Base-by-base conservation (phyloP, 164 flowering plant species). In the Dillenia suffruticosa region DNA sequence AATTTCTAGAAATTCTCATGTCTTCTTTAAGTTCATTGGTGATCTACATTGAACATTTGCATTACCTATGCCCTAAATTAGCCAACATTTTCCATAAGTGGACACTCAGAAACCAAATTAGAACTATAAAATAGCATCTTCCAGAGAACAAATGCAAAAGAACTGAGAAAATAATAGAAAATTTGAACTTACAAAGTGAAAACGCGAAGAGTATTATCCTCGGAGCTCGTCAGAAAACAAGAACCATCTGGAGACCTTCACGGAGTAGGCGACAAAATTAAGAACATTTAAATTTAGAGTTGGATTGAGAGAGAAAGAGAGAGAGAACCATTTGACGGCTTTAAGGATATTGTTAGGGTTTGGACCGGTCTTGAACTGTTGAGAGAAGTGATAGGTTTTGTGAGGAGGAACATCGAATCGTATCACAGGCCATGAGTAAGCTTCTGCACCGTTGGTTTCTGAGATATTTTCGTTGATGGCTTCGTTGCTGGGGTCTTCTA, bases 161-260 rank as follows among this genome's bases (percentile, higher is more conserved):
- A 58, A 50, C 12, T 40, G 44, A 49, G 1, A 4, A 67, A 12
- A 68, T 6, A 16, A 44, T 7, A 49, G 24, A 9, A 9, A 59
- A 12, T 15, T 13, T 12, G 24, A 59, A 64, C 83, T 81, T 72
- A 89, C 97, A 87, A 69, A 12, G 74, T 56, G 68, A 90, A 89
- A 22, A 75, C 13, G 9, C 89, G 84, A 70, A 90, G 81, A 2
- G 87, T 76, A 55, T 87, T 87, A 47, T 93, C 98, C 63, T 93
- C 98, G 2, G 92, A 83, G 57, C 81, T 80, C 1, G 90, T 77
- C 16, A 94, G 80, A 66, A 94, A 84, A 64, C 92, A 83, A 1
- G 95, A 87, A 16, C 97, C 98, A 73, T 94, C 98, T 4, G 98
- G 98, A 10, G 97, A 94, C 98, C 97, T 90, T 22, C 47, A 65